Evolutionary conservation across 495 filamentous ascomycete species (phyloP).

Genomic region (Xylaria acuta): DNA sequence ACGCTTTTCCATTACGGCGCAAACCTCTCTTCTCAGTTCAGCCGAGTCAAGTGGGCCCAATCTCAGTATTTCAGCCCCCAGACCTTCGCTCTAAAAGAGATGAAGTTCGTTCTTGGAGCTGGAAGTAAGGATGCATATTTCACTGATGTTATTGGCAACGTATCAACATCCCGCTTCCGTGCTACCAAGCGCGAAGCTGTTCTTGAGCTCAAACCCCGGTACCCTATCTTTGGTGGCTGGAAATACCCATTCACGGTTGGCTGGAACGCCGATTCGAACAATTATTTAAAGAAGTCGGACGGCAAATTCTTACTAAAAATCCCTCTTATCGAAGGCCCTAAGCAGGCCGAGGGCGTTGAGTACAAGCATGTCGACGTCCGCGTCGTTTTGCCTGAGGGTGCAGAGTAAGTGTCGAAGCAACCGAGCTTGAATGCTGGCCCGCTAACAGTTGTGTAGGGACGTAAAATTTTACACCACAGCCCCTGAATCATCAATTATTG

Average conservation of each 20-base stretch:
- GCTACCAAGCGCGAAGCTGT: slow-evolving; percentile 76
- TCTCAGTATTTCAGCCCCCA: slow-evolving; percentile 76
- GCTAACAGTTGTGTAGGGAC: slow-evolving; percentile 59
- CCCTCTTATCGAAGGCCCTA: slow-evolving; percentile 94
- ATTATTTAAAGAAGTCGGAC: slow-evolving; percentile 68
- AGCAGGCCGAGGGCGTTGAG: slow-evolving; percentile 79
- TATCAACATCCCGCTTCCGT: slow-evolving; percentile 90
- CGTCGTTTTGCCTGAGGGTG: slow-evolving; percentile 89
- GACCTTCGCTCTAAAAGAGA: slow-evolving; percentile 77
- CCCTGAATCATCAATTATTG: slow-evolving; percentile 62
- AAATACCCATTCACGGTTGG: slow-evolving; percentile 95
- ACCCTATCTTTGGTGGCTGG: slow-evolving; percentile 95
- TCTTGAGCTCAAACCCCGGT: slow-evolving; percentile 90
- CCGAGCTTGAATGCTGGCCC: neutral
- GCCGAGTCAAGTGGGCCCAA: slow-evolving; percentile 81
- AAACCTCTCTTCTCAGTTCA: slow-evolving; percentile 82
- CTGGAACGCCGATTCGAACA: slow-evolving; percentile 85
- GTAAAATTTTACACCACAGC: slow-evolving; percentile 70
- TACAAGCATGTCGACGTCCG: slow-evolving; percentile 83
- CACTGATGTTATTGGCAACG: slow-evolving; percentile 95
- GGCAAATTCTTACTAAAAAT: slow-evolving; percentile 86
- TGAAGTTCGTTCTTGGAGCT: slow-evolving; percentile 77
- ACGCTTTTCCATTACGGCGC: slow-evolving; percentile 86
- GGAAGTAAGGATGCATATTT: slow-evolving; percentile 89
- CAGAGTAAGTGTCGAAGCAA: slow-evolving; percentile 67